Conservation (phyloP, 441 rosid species). For the Pelargonium exstipulatum region DNA sequence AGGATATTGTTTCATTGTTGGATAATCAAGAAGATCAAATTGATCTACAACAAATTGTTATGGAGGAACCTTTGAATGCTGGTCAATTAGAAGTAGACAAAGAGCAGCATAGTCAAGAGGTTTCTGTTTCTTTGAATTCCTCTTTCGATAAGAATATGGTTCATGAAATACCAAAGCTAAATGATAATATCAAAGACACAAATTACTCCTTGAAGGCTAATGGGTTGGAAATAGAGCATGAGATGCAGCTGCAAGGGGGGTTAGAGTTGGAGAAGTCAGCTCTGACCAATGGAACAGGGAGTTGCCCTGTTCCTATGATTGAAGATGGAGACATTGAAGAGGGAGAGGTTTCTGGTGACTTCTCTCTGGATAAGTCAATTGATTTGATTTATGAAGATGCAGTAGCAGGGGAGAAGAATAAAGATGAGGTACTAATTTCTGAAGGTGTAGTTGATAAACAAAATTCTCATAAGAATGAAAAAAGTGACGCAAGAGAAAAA, state of each 20-base stretch:
- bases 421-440: constrained; percentile 29
- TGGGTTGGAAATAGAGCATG: constrained; percentile 26
- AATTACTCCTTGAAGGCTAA: constrained; percentile 17
- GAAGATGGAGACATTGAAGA: constrained; percentile 55
- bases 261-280: constrained; percentile 30
- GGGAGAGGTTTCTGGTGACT: constrained; percentile 58
- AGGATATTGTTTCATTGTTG: constrained; percentile 22
- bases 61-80: constrained; percentile 22
- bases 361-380: constrained; percentile 19
- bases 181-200: constrained; percentile 13
- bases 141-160: constrained; percentile 15
- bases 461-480: constrained; percentile 16
- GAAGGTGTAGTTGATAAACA: constrained; percentile 23
- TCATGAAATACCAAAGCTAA: constrained; percentile 28
- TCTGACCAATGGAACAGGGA: constrained; percentile 19
- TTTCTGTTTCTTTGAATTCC: constrained; percentile 17
- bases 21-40: constrained; percentile 23
- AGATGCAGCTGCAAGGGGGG: constrained; percentile 28
- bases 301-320: constrained; percentile 24
- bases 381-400: constrained; percentile 30
- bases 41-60: constrained; percentile 24
- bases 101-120: constrained; percentile 21
- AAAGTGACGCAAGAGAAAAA: constrained; percentile 18
- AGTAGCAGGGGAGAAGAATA: constrained; percentile 23
- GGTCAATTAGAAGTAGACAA: constrained; percentile 27